Percentiles rank a stretch among this genome's conserved stretches.
These are phyloP conservation scores for Buddleja alternifolia DNA, from an alignment of 257 asterid genomes.

Conservation along the genomic window DNA sequence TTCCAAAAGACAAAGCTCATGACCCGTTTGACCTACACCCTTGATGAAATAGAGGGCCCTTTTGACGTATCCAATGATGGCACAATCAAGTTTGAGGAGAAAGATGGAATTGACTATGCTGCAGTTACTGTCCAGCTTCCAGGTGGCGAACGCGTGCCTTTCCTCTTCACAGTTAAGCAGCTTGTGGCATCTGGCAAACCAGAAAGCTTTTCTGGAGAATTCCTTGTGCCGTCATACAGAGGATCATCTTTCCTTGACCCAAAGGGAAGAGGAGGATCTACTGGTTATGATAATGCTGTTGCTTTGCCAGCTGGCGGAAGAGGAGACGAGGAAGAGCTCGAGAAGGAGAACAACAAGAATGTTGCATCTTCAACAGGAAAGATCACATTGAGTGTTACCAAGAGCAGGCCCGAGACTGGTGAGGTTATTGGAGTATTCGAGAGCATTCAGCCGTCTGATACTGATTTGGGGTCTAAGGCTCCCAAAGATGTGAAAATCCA, in stretches of 20 bases:
- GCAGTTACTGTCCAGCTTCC: conserved; percentile 99
- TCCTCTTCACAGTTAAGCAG: conserved; percentile 92
- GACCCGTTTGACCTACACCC: conserved; percentile 98
- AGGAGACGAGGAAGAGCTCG: conserved; percentile 95
- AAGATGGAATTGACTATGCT: conserved; percentile 96
- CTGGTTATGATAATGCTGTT: conserved; percentile 96
- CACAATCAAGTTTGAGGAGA: conserved; percentile 81
- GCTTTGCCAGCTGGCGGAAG: conserved; percentile 99
- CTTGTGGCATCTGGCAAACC: conserved; percentile 93
- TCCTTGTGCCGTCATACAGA: conserved; percentile 93
- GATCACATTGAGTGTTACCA: conserved; percentile 80
- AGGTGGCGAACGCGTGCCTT: conserved; percentile 97
- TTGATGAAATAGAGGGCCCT: conserved; percentile 98
- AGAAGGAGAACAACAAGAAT: conserved; percentile 89
- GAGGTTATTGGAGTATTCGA: conserved; percentile 95
- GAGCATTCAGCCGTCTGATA: conserved; percentile 96
- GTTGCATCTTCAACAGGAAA: conserved; percentile 69
- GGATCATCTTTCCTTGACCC: conserved; percentile 99
- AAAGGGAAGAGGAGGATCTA: conserved; percentile 97
- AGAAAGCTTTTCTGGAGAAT: conserved; percentile 66
- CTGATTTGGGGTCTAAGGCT: conserved; percentile 91
- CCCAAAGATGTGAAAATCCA: conserved; percentile 96
- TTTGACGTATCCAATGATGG: conserved; percentile 84
- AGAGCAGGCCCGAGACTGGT: conserved; percentile 89
- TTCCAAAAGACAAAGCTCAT: conserved; percentile 97